A percentile compares a stretch with the other conserved stretches of the same genome.
Evolutionary conservation across 192 early-diverging fungal genomes (phyloP).

Genomic region (Diversispora epigaea): DNA sequence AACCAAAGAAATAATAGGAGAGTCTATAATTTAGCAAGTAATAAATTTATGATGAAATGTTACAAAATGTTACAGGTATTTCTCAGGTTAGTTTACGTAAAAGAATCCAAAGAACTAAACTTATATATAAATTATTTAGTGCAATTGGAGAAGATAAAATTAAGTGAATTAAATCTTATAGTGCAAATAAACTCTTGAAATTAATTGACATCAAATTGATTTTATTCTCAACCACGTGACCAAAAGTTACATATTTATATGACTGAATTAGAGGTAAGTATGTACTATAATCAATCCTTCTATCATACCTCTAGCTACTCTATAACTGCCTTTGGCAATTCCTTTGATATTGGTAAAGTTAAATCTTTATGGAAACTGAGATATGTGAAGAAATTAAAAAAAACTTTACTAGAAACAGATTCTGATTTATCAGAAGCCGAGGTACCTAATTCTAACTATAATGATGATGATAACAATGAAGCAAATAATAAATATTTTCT

Average conservation of each 20-base stretch:
- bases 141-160: constrained; percentile 30
- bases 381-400: too few relatives aligned
- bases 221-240: constrained; percentile 10
- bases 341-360: too few relatives aligned
- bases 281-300: too few relatives aligned
- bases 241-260: constrained; percentile 29
- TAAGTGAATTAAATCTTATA: constrained; percentile 30
- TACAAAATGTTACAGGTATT: constrained; percentile 24
- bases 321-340: too few relatives aligned
- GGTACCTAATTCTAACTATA: too few relatives aligned
- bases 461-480: too few relatives aligned
- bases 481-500: too few relatives aligned
- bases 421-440: too few relatives aligned
- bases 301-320: too few relatives aligned
- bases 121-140: constrained; percentile 29
- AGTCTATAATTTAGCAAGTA: constrained; percentile 22
- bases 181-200: constrained; percentile 30
- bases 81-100: constrained; percentile 17
- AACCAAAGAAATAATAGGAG: constrained; percentile 16
- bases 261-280: too few relatives aligned
- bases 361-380: too few relatives aligned
- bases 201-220: constrained; percentile 26
- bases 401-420: too few relatives aligned
- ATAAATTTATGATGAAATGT: constrained; percentile 27
- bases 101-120: constrained; percentile 25